Conservation (phyloP, 345 rosid genomes). For the Populus simonii region DNA sequence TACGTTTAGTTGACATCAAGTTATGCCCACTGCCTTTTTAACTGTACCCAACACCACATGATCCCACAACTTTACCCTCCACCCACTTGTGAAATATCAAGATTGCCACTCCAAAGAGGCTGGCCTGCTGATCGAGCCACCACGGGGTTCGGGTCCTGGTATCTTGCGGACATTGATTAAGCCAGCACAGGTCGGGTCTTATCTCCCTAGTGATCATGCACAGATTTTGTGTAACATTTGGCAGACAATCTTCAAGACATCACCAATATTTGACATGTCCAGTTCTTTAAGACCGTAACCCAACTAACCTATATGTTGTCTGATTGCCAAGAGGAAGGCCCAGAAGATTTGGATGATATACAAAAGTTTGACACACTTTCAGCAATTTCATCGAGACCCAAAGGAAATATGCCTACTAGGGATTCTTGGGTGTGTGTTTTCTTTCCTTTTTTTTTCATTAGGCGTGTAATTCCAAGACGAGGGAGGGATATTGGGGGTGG, state of each 20-base stretch:
- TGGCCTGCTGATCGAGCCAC: slow-evolving; percentile 40
- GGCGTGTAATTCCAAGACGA: neutral
- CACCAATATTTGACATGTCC: neutral
- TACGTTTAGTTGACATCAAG: slow-evolving; percentile 45
- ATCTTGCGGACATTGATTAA: slow-evolving; percentile 40
- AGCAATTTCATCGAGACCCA: neutral
- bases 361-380: neutral
- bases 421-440: slow-evolving; percentile 7
- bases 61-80: slow-evolving; percentile 9
- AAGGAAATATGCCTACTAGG: neutral
- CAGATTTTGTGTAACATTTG: slow-evolving; percentile 18
- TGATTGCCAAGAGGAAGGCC: neutral
- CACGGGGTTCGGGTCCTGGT: slow-evolving; percentile 39
- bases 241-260: slow-evolving; percentile 2
- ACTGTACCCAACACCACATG: slow-evolving; percentile 9
- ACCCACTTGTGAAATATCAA: slow-evolving; percentile 17
- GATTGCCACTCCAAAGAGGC: slow-evolving; percentile 18
- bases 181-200: slow-evolving; percentile 24
- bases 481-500: slow-evolving; percentile 12
- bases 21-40: slow-evolving; percentile 22
- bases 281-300: neutral
- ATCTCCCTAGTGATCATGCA: slow-evolving; percentile 31
- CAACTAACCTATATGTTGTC: slow-evolving; percentile 3
- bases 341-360: neutral
- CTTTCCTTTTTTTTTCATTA: neutral